Evolutionary conservation across 768 basidiomycete genomes (phyloP).

Genomic region (Boletus pseudo-olivaceus): DNA sequence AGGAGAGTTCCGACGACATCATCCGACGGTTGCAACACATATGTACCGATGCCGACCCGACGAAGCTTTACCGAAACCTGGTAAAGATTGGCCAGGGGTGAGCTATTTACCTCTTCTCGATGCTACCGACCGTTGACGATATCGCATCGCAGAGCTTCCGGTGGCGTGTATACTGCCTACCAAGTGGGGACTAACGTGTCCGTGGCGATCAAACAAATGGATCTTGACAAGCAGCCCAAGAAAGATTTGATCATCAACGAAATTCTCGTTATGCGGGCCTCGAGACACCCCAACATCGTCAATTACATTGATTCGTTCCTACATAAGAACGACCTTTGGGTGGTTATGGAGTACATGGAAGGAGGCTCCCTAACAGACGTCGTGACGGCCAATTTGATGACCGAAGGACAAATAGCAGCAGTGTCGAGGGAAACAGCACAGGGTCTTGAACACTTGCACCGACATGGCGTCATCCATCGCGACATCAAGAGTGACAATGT

Average conservation of each 20-base stretch:
- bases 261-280: slow-evolving; percentile 97
- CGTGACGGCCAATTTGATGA: slow-evolving; percentile 87
- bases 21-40: slow-evolving; percentile 88
- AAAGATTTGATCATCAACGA: slow-evolving; percentile 99
- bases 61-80: slow-evolving; percentile 84
- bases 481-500: slow-evolving; percentile 99
- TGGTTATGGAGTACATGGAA: slow-evolving; percentile 99
- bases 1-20: slow-evolving; percentile 82
- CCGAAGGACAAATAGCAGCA: slow-evolving; percentile 97
- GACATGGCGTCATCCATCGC: slow-evolving; percentile 96
- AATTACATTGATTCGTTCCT: slow-evolving; percentile 99
- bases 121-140: not conserved
- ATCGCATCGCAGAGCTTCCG: slow-evolving; percentile 67
- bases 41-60: slow-evolving; percentile 97
- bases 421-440: slow-evolving; percentile 91
- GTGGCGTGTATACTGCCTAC: slow-evolving; percentile 97
- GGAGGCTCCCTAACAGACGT: slow-evolving; percentile 94
- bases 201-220: slow-evolving; percentile 99
- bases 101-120: slow-evolving; percentile 25
- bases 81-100: slow-evolving; percentile 99
- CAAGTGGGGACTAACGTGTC: slow-evolving; percentile 92
- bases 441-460: slow-evolving; percentile 91
- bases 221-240: slow-evolving; percentile 98
- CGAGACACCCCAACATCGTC: slow-evolving; percentile 97
- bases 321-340: slow-evolving; percentile 97